Evolutionary conservation across 129 eudicot species (phyloP), one percentile per base, ranked within the genome.

Genomic region (Oenanthe sinensis): DNA sequence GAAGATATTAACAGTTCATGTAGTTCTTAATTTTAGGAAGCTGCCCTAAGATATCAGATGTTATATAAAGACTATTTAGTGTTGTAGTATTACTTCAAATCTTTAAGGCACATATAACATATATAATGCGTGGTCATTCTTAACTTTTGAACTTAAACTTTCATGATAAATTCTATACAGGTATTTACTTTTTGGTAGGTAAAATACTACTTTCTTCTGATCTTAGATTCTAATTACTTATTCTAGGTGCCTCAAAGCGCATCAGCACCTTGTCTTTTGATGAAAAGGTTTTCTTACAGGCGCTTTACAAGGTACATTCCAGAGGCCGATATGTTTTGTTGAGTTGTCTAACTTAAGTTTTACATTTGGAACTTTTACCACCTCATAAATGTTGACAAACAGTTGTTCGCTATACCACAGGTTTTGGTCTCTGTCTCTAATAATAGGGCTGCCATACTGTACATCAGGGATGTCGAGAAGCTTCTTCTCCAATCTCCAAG

Each of bases 401-500:
- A 42, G 24, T n/a, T 73, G 46, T 68, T 33, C 67, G 24, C 77
- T 26, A n/a, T 68, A 54, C 74, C 83, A 84, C 93, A 93, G 97
- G 93, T 91, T 79, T 81, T 90, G 74, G 87, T 86, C 74, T 85
- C 96, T 24, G 78, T 84, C 65, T 88, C 98, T 19, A 89, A 85
- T 83, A 86, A 83, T 72, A 85, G 86, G 52, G 82, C 93, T 71
- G 80, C 90, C 80, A 87, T 94, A 79, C 88, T 94, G 65, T 94
- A 94, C 82, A 84, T 94, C 81, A 89, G 91, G 80, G 97, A 91
- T 75, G 89, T 91, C 40, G 98, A 94, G 45, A 86, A 81, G 83
- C 87, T 91, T 55, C 85, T 94, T 77, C 73, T 77, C 52, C 90
- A 91, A 74, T 94, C 96, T 71, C 81, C 88, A 36, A 84, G 89